A percentile compares a stretch with the other conserved stretches of the same genome.
These are phyloP conservation scores for Cyberlindnera xylosilytica DNA, from an alignment of 805 yeast genomes.

Conservation along the genomic window DNA sequence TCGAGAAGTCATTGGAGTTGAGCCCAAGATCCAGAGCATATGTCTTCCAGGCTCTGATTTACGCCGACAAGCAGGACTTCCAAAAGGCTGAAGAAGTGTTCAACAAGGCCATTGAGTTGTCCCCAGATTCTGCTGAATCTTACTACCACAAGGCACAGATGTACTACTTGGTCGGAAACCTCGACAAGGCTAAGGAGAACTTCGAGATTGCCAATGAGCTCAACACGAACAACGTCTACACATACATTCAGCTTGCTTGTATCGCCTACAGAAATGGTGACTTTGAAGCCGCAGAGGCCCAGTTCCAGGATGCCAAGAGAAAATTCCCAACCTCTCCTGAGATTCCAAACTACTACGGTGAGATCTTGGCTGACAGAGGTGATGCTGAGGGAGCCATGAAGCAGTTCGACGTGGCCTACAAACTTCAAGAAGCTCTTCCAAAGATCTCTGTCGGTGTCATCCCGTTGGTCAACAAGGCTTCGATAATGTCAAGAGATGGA, in stretches of 20 bases:
- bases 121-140: conserved; percentile 73
- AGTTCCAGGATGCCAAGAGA: conserved; percentile 66
- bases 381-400: conserved; percentile 68
- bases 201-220: conserved; percentile 73
- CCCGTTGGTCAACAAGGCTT: conserved; percentile 88
- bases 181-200: conserved; percentile 65
- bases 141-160: conserved; percentile 95
- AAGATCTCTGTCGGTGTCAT: conserved; percentile 79
- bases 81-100: conserved; percentile 67
- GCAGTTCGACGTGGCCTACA: conserved; percentile 83
- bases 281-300: conserved; percentile 54
- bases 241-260: conserved; percentile 92
- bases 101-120: conserved; percentile 62
- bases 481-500: conserved; percentile 57
- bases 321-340: conserved; percentile 86
- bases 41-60: conserved; percentile 75
- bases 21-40: conserved; percentile 79
- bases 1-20: conserved; percentile 62
- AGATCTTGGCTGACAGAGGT: conserved; percentile 79
- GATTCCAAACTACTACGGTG: conserved; percentile 94
- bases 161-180: conserved; percentile 74
- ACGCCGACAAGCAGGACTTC: conserved; percentile 79
- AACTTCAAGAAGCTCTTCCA: conserved; percentile 70
- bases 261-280: conserved; percentile 76
- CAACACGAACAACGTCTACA: conserved; percentile 73